phyloP scores from a whole-genome alignment of 2,329 filamentous ascomycete species.

The Alternaria sp. region DNA sequence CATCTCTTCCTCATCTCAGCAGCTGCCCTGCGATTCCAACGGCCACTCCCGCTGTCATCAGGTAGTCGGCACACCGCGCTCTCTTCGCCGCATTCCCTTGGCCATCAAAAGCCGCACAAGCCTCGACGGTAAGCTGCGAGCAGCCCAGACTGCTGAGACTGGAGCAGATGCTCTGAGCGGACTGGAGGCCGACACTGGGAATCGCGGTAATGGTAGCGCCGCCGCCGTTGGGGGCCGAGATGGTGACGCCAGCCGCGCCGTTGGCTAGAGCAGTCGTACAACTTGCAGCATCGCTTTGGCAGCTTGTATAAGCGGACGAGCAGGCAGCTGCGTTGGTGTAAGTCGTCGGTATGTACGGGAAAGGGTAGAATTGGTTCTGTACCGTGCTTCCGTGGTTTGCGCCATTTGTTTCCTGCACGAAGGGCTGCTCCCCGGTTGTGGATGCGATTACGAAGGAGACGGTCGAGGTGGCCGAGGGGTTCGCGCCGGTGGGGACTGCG shows the following conservation, averaged over 20 bases:
- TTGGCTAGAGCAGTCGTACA: constrained; percentile 54
- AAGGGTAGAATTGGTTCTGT: constrained; percentile 59
- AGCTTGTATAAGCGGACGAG: constrained; percentile 61
- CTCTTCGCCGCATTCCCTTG: constrained; percentile 38
- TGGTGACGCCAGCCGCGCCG: constrained; percentile 59
- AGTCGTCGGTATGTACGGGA: constrained; percentile 60
- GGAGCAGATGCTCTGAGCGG: constrained; percentile 40
- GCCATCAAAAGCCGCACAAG: constrained; percentile 53
- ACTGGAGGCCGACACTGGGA: constrained; percentile 35
- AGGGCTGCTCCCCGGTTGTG: constrained; percentile 23
- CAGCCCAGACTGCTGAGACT: constrained; percentile 55
- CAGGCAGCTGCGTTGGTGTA: constrained; percentile 60
- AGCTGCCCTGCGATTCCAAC: constrained; percentile 54
- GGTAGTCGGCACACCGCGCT: constrained; percentile 24
- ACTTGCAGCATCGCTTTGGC: constrained; percentile 54
- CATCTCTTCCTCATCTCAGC: constrained; percentile 22
- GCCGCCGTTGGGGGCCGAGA: constrained; percentile 57
- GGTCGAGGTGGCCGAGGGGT: constrained; percentile 23
- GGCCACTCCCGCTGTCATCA: constrained; percentile 31
- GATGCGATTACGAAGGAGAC: constrained; percentile 27
- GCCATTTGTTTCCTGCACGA: constrained; percentile 31
- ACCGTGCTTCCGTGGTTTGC: constrained; percentile 47
- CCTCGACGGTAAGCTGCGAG: constrained; percentile 55
- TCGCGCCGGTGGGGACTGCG: constrained; percentile 17
- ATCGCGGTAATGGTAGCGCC: constrained; percentile 59